phyloP scores from a whole-genome alignment of 2,329 filamentous ascomycete species.

The Rutstroemia sp. region DNA sequence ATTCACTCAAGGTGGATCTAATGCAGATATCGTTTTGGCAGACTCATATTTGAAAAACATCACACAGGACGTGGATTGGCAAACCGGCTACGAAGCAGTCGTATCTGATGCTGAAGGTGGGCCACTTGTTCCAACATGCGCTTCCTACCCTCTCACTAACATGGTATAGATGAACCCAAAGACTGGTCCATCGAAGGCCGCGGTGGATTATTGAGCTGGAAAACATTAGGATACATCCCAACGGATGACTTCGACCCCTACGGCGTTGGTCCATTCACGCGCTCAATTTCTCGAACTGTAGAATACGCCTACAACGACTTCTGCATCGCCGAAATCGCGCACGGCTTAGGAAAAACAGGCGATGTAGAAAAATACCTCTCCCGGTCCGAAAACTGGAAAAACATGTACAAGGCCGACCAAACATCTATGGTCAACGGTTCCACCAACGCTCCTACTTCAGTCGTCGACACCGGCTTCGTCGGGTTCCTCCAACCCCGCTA shows the following conservation, averaged over 20 bases:
- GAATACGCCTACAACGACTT: constrained; percentile 76
- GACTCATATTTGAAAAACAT: constrained; percentile 65
- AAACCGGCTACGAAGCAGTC: constrained; percentile 61
- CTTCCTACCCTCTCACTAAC: too few relatives aligned
- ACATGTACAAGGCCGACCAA: constrained; percentile 51
- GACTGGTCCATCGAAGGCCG: constrained; percentile 66
- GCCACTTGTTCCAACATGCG: too few relatives aligned
- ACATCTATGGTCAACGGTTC: constrained; percentile 43
- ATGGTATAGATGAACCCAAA: constrained; percentile 35
- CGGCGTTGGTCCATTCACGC: constrained; percentile 60
- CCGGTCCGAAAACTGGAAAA: constrained; percentile 45
- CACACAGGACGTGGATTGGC: constrained; percentile 57
- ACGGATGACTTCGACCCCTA: constrained; percentile 57
- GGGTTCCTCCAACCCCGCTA: constrained; percentile 66
- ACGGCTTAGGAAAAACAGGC: constrained; percentile 43
- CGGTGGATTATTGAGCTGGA: constrained; percentile 67
- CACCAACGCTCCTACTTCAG: constrained; percentile 4
- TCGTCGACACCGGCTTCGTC: constrained; percentile 49
- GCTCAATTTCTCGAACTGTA: constrained; percentile 63
- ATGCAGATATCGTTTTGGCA: constrained; percentile 62
- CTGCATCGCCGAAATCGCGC: constrained; percentile 54
- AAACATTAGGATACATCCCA: constrained; percentile 63
- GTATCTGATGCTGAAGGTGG: constrained; percentile 46
- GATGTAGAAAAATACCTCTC: constrained; percentile 34
- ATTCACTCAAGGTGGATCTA: constrained; percentile 66